These are phyloP conservation scores for Chaetomidium leptoderma DNA, from an alignment of 495 filamentous ascomycete genomes.

Conservation along the genomic window DNA sequence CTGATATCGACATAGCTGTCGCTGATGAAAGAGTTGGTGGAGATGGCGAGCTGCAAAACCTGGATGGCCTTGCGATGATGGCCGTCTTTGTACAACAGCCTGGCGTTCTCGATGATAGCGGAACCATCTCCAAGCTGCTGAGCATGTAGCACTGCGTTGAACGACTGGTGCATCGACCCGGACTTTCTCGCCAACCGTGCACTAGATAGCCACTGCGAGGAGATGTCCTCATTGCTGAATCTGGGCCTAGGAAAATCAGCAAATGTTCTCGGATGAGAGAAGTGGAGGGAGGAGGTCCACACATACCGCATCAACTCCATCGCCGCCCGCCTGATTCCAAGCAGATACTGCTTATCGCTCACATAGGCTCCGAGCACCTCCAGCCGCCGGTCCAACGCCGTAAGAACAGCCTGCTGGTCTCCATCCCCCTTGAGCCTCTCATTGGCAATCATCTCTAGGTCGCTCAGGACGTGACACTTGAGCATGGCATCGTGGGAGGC, in stretches of 20 bases:
- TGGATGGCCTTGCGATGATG: conserved; percentile 95
- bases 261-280: conserved; percentile 10
- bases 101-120: conserved; percentile 86
- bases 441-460: conserved; percentile 75
- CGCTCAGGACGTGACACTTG: conserved; percentile 78
- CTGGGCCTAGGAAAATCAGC: conserved; percentile 40
- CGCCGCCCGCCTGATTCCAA: conserved; percentile 78
- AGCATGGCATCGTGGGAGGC: conserved; percentile 77
- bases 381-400: conserved; percentile 66
- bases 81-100: conserved; percentile 90
- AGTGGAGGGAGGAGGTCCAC: conserved; percentile 9
- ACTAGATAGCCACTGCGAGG: conserved; percentile 78
- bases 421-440: conserved; percentile 34
- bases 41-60: conserved; percentile 76
- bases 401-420: conserved; percentile 46
- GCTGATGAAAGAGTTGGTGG: conserved; percentile 59
- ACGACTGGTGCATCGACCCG: conserved; percentile 75
- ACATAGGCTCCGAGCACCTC: conserved; percentile 81
- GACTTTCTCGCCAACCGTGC: conserved; percentile 83
- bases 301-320: conserved; percentile 70
- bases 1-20: conserved; percentile 30
- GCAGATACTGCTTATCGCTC: conserved; percentile 87
- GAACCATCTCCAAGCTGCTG: conserved; percentile 75
- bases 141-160: conserved; percentile 88
- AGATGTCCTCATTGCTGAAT: conserved; percentile 63